phyloP scores from a whole-genome alignment of 2,329 filamentous ascomycete species.

The Apiospora marii region DNA sequence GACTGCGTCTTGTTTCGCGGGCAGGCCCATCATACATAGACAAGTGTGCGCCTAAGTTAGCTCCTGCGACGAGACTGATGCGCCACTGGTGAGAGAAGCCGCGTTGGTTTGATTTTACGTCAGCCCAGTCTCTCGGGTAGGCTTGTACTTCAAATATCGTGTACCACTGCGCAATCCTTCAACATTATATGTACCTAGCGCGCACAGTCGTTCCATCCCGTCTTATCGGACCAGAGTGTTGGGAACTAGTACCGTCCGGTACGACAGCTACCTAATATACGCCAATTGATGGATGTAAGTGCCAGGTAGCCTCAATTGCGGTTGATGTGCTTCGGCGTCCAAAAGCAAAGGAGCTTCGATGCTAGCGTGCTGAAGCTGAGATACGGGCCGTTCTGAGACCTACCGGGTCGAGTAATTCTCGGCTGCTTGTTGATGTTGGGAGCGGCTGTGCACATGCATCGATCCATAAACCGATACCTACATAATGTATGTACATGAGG shows the following conservation, averaged over 20 bases:
- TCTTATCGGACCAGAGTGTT: not conserved
- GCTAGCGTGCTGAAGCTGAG: not conserved
- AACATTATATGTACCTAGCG: not conserved
- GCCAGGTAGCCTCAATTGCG: not conserved
- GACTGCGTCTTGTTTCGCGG: not conserved
- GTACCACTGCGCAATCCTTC: not conserved
- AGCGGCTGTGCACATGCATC: not conserved
- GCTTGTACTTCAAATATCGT: not conserved
- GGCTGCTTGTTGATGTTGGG: not conserved
- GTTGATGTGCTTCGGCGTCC: not conserved
- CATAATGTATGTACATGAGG: no score
- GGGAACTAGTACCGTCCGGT: not conserved
- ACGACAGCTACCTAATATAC: no score
- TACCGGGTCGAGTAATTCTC: constrained; percentile 6
- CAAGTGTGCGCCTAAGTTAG: not conserved
- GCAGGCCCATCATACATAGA: not conserved
- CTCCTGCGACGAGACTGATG: constrained; percentile 8
- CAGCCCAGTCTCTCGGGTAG: constrained; percentile 2
- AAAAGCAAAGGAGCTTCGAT: not conserved
- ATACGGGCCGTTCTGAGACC: constrained; percentile 17
- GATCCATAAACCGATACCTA: not conserved
- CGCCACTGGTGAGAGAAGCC: not conserved
- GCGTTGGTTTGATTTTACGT: not conserved
- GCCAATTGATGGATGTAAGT: not conserved
- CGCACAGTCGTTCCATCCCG: not conserved